Base-by-base conservation (phyloP, 768 basidiomycete genomes). In the Coprinellus aureogranulatus region DNA sequence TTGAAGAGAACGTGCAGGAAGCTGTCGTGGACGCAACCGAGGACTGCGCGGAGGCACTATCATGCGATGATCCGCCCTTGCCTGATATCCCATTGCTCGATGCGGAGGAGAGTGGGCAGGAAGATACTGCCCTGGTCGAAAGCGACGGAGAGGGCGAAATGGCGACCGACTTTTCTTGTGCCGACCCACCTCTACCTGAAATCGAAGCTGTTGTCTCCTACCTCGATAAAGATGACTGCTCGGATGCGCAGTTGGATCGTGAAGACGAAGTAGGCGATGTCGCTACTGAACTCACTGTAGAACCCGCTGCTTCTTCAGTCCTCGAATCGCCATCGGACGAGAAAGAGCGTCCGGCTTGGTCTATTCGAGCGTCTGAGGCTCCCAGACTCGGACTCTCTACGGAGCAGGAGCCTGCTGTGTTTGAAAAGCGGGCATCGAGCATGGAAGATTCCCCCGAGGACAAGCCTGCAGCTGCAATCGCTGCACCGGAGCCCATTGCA, bases 351-450 rank as follows among this genome's bases (percentile, higher is more conserved):
- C 56, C 56, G n/a, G 48, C 56, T 4, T 57, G 56, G 56, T 57
- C 56, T 30, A 2, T 57, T 6, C 18, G 56, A n/a, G 56, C 56
- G 37, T 23, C 56, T 2, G 56, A 57, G 45, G 56, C 56, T 8
- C 50, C 56, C 18, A 46, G 56, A 23, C 40, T 57, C 5, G 46
- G 49, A 2, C 26, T 57, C 6, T n/a, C 51, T 23, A 18, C 51
- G 18, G 40, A 53, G 51, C 25, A 3, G 14, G 4, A 4, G 14
- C 2, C 30, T 25, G 28, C 53, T 23, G 34, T 34, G 8, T 6
- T 14, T 14, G 34, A 34, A 34, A 34, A 14, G 34, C 34, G 34
- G 8, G 54, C 12, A 5, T 25, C n/a, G 48, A 27, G 9, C 22
- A 30, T 49, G 27, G n/a, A 11, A 16, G 48, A 2, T 28, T 28